Evolutionary conservation across 1,284 basidiomycete genomes (phyloP).

Genomic region (Cystobasidiaceae sp.): DNA sequence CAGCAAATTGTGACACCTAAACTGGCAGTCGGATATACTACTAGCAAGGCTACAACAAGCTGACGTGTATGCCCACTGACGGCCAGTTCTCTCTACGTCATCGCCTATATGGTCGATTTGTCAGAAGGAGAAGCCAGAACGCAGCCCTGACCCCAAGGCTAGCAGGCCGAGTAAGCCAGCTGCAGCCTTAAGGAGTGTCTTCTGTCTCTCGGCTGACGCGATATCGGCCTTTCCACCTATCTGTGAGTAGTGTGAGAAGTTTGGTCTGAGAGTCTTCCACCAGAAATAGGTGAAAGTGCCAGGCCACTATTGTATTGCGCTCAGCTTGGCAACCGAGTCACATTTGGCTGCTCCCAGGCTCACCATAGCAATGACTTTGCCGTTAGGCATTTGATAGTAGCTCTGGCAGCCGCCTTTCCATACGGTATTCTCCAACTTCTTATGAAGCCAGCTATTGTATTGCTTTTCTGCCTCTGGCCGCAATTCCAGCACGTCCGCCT

Average conservation of each 20-base stretch:
- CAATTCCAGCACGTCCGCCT: constrained; percentile 14
- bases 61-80: no score
- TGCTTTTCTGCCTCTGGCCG: constrained; percentile 23
- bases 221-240: background rate
- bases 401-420: constrained; percentile 33
- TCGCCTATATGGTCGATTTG: no score
- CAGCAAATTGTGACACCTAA: no score
- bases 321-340: no score
- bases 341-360: background rate
- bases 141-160: no score
- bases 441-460: constrained; percentile 17
- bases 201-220: background rate
- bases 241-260: constrained; percentile 19
- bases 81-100: no score
- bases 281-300: constrained; percentile 20
- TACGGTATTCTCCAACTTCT: constrained; percentile 29
- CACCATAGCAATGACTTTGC: constrained; percentile 33
- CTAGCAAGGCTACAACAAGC: no score
- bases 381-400: constrained; percentile 29
- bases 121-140: no score
- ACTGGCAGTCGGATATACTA: no score
- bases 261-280: constrained; percentile 16
- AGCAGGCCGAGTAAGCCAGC: no score
- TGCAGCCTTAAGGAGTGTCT: no score
- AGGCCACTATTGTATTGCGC: no score